These are phyloP conservation scores for Globisporangium takayamanum DNA, from an alignment of 352 stramenopile genomes.

Conservation along the genomic window DNA sequence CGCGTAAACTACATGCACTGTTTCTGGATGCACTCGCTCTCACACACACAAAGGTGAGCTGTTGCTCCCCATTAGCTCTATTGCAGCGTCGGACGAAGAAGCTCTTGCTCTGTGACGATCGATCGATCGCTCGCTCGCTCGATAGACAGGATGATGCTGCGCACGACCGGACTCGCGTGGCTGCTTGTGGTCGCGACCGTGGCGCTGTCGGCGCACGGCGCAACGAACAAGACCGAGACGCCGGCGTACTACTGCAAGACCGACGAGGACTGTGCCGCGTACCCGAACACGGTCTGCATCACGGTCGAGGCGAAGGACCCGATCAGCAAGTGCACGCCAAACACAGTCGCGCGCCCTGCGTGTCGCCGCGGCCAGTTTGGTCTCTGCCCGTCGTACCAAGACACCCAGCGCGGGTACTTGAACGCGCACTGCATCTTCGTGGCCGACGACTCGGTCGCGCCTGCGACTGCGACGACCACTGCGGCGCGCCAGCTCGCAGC, in stretches of 20 bases:
- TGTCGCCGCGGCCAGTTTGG: slow-evolving; percentile 58
- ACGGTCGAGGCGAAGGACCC: slow-evolving; percentile 66
- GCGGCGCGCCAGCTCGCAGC: too few relatives aligned
- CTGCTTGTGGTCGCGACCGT: slow-evolving; percentile 12
- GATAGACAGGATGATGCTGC: neutral
- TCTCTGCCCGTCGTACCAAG: slow-evolving; percentile 80
- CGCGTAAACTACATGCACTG: too few relatives aligned
- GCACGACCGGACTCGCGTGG: slow-evolving; percentile 11
- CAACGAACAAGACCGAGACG: slow-evolving; percentile 4
- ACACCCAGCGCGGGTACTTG: slow-evolving; percentile 57
- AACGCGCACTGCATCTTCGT: slow-evolving; percentile 83
- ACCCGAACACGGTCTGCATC: slow-evolving; percentile 68
- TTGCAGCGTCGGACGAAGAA: too few relatives aligned
- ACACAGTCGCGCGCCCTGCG: slow-evolving; percentile 59
- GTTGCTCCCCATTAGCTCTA: neutral
- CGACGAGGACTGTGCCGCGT: slow-evolving; percentile 66
- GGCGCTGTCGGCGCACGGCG: slow-evolving; percentile 5
- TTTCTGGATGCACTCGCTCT: too few relatives aligned
- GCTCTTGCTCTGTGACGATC: neutral
- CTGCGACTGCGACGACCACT: slow-evolving; percentile 6
- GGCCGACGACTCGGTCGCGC: slow-evolving; percentile 38
- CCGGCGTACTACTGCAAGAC: slow-evolving; percentile 52
- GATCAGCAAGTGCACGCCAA: slow-evolving; percentile 77
- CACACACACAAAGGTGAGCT: neutral
- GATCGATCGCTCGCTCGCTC: neutral